These are phyloP conservation scores for Kappamyces sp. DNA, from an alignment of 192 early-diverging fungal species.

Conservation along the genomic window DNA sequence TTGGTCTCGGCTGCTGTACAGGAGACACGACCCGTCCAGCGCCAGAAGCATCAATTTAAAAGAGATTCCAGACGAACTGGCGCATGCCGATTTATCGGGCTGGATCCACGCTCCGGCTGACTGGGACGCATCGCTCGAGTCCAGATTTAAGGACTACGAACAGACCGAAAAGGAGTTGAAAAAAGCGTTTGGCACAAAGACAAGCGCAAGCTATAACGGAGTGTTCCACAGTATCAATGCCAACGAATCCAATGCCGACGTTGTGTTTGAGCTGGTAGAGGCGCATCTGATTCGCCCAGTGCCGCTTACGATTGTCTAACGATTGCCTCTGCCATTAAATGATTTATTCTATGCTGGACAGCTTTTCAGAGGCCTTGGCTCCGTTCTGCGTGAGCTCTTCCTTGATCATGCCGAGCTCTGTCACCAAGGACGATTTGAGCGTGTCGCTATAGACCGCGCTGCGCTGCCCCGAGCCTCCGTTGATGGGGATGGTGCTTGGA, in stretches of 20 bases:
- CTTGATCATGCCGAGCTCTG: no score
- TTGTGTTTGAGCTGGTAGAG: slow-evolving; percentile 37
- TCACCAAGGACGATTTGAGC: no score
- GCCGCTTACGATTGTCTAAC: slow-evolving; percentile 9
- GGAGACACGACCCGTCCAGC: slow-evolving; percentile 27
- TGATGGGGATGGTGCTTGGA: no score
- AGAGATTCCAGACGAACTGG: slow-evolving; percentile 15
- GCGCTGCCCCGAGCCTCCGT: no score
- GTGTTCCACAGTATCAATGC: slow-evolving; percentile 43
- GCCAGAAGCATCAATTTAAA: slow-evolving; percentile 21
- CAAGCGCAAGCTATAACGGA: slow-evolving; percentile 15
- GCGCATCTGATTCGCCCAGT: slow-evolving; percentile 32
- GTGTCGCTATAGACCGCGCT: no score
- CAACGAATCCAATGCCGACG: slow-evolving; percentile 16
- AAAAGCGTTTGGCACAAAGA: slow-evolving; percentile 18
- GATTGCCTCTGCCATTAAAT: no score
- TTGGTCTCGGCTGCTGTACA: slow-evolving; percentile 18
- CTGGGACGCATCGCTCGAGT: slow-evolving; percentile 20
- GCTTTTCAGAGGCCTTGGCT: no score
- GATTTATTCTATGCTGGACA: no score
- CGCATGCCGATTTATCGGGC: slow-evolving; percentile 3
- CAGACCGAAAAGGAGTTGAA: slow-evolving; percentile 23
- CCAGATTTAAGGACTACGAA: slow-evolving; percentile 16
- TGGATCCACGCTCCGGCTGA: slow-evolving; percentile 22
- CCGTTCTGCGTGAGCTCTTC: no score